These are phyloP conservation scores for Candida sonorensis DNA, from an alignment of 805 yeast genomes.

Conservation along the genomic window DNA sequence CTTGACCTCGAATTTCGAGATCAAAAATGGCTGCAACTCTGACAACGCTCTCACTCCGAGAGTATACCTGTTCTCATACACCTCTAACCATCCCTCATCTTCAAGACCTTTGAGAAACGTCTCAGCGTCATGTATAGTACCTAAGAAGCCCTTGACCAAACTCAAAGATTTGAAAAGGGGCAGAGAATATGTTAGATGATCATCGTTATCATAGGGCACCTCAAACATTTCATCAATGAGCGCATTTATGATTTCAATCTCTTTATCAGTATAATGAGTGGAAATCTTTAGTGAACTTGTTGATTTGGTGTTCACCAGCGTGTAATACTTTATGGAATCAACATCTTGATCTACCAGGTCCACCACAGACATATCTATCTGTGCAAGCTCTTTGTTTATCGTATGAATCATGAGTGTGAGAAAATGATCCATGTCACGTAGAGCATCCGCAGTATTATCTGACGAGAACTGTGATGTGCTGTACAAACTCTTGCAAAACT, in stretches of 20 bases:
- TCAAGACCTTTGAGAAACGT: conserved; percentile 33
- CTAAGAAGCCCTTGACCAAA: conserved; percentile 9
- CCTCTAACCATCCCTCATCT: conserved; percentile 49
- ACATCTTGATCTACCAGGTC: conserved; percentile 26
- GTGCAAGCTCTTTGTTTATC: conserved; percentile 26
- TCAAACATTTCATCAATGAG: conserved; percentile 34
- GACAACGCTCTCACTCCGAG: conserved; percentile 36
- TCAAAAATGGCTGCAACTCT: conserved; percentile 40
- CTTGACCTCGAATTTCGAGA: conserved; percentile 34
- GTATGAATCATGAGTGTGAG: conserved; percentile 11
- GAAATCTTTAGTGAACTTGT: conserved; percentile 32
- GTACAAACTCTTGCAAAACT: conserved; percentile 8
- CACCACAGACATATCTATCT: conserved; percentile 34
- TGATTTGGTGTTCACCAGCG: conserved; percentile 30
- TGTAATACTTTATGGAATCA: conserved; percentile 20
- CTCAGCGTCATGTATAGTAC: conserved; percentile 29
- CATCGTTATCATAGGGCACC: conserved; percentile 19
- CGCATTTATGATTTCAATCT: conserved; percentile 41
- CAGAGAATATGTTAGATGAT: conserved; percentile 27
- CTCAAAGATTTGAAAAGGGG: conserved; percentile 32
- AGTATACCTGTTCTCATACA: conserved; percentile 26
- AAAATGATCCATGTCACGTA: no score
- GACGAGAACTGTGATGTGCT: no score
- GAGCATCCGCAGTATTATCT: no score
- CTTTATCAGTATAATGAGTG: conserved; percentile 29